These are phyloP conservation scores for Pseudogymnoascus sp. DNA, from an alignment of 2,329 filamentous ascomycete genomes.

Conservation along the genomic window DNA sequence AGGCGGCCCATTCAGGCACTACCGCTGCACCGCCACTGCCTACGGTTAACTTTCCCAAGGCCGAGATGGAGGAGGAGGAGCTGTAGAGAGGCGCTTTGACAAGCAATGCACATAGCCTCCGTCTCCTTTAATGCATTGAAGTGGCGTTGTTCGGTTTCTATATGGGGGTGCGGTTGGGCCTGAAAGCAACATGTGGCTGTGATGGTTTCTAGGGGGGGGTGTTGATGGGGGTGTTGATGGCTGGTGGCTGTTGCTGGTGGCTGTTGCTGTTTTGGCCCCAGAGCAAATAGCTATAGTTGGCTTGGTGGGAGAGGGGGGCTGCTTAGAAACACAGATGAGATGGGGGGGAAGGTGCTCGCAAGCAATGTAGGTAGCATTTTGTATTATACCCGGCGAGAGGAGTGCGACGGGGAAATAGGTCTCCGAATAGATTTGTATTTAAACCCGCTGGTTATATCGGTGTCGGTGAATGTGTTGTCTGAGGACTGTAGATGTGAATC, in stretches of 20 bases:
- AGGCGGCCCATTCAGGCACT: neutral
- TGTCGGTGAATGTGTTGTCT: neutral
- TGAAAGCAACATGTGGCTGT: neutral
- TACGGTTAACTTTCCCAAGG: neutral
- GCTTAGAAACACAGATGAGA: neutral
- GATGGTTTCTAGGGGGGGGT: neutral
- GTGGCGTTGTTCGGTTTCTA: neutral
- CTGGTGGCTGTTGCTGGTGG: neutral
- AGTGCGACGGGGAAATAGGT: neutral
- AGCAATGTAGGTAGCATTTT: slow-evolving; percentile 7
- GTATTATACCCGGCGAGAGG: slow-evolving; percentile 2
- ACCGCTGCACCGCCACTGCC: neutral
- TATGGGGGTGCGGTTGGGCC: neutral
- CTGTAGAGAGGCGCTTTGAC: neutral
- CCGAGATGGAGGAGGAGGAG: neutral
- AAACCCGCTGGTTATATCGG: neutral
- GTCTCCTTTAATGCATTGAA: neutral
- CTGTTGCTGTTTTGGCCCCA: neutral
- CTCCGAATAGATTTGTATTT: slow-evolving; percentile 5
- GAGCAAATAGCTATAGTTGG: neutral
- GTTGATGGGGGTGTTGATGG: neutral
- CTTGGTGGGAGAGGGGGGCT: neutral
- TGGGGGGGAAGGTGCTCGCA: neutral
- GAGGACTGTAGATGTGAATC: neutral
- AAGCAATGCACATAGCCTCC: neutral